phyloP scores from a whole-genome alignment of 2,329 filamentous ascomycete species.

The Aspergillus melleus region DNA sequence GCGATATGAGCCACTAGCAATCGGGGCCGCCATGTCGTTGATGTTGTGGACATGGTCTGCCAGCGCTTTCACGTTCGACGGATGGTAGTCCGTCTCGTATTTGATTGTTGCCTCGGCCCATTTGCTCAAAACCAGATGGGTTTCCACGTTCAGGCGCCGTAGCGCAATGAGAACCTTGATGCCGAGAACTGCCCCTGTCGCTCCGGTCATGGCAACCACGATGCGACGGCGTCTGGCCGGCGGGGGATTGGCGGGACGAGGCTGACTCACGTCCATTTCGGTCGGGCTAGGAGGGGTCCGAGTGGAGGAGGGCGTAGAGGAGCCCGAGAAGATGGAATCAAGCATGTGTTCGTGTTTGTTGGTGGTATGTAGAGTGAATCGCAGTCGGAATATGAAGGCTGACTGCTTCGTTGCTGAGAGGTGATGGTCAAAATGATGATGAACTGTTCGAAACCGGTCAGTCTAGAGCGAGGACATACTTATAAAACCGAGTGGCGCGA shows the following conservation, averaged over 20 bases:
- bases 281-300: conserved; percentile 13
- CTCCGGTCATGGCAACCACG: conserved; percentile 53
- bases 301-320: conserved; percentile 19
- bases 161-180: conserved; percentile 46
- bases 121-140: conserved; percentile 50
- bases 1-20: conserved; percentile 48
- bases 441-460: not conserved
- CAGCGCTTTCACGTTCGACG: conserved; percentile 38
- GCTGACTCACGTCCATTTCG: conserved; percentile 2
- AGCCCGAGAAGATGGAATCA: conserved; percentile 18
- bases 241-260: not conserved
- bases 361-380: not conserved
- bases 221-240: conserved; percentile 28
- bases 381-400: not conserved
- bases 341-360: not conserved
- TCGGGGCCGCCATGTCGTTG: conserved; percentile 48
- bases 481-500: not conserved
- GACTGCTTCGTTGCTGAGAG: not conserved
- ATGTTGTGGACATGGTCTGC: conserved; percentile 42
- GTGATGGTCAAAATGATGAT: not conserved
- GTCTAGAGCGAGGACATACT: not conserved
- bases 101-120: conserved; percentile 52
- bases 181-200: conserved; percentile 48
- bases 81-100: conserved; percentile 47
- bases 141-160: conserved; percentile 47